Percentiles rank a stretch among this genome's conserved stretches.
These are phyloP conservation scores for Colletotrichum nymphaeae DNA, from an alignment of 2,329 filamentous ascomycete genomes.

Conservation along the genomic window DNA sequence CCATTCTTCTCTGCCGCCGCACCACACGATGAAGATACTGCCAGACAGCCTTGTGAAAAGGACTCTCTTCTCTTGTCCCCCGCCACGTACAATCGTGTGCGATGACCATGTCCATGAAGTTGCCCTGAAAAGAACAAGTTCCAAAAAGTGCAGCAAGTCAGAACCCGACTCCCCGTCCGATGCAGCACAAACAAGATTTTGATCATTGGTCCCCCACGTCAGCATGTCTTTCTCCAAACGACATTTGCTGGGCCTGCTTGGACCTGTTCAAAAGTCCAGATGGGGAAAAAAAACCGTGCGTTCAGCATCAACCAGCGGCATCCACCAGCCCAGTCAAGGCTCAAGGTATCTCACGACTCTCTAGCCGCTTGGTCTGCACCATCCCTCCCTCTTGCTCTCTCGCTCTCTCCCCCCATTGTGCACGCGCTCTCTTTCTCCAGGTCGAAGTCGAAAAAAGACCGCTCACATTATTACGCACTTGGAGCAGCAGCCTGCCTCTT, in stretches of 20 bases:
- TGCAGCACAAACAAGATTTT: slow-evolving; percentile 47
- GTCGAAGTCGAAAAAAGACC: slow-evolving; percentile 3
- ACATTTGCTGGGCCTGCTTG: slow-evolving; percentile 26
- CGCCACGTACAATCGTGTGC: slow-evolving; percentile 14
- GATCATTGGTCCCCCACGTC: slow-evolving; percentile 30
- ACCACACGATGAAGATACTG: not conserved
- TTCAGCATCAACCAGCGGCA: slow-evolving; percentile 30
- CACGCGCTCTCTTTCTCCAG: not conserved
- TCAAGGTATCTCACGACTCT: slow-evolving; percentile 26
- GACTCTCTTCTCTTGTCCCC: slow-evolving; percentile 3
- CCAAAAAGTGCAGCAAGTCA: slow-evolving; percentile 42
- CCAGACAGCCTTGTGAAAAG: slow-evolving; percentile 8
- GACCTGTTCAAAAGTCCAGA: slow-evolving; percentile 29
- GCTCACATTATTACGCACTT: slow-evolving; percentile 89
- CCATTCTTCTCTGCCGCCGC: slow-evolving; percentile 13
- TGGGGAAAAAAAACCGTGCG: slow-evolving; percentile 15
- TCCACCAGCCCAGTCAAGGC: slow-evolving; percentile 23
- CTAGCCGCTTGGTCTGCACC: slow-evolving; percentile 20
- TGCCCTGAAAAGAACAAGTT: slow-evolving; percentile 31
- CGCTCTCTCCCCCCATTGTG: not conserved
- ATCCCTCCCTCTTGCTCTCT: slow-evolving; percentile 8
- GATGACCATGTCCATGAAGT: slow-evolving; percentile 28
- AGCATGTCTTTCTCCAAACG: slow-evolving; percentile 26
- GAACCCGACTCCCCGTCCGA: slow-evolving; percentile 52
- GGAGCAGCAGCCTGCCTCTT: slow-evolving; percentile 82